phyloP scores from a whole-genome alignment of 2,329 filamentous ascomycete species.

The Paraconiothyrium sp. region DNA sequence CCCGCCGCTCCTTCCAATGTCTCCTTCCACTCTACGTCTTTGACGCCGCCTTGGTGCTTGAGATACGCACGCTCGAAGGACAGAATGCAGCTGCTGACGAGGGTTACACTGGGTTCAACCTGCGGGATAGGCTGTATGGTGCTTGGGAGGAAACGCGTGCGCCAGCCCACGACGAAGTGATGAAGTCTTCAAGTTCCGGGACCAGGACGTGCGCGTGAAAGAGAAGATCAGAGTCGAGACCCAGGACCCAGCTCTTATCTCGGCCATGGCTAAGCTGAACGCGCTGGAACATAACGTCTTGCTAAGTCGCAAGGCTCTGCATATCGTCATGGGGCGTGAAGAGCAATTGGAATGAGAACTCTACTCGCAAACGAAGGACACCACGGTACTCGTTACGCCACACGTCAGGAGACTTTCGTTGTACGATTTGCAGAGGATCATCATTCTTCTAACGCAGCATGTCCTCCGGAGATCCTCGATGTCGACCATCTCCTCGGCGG shows the following conservation, averaged over 20 bases:
- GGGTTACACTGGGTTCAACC: constrained; percentile 57
- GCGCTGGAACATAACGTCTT: constrained; percentile 78
- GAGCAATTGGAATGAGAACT: constrained; percentile 40
- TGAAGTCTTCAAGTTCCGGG: constrained; percentile 73
- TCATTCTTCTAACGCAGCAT: not conserved
- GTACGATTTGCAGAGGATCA: too few species aligned
- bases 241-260: constrained; percentile 86
- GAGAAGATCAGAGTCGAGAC: constrained; percentile 92
- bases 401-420: too few species aligned
- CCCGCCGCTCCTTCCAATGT: constrained; percentile 70
- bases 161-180: constrained; percentile 71
- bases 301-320: constrained; percentile 75
- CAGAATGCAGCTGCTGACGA: constrained; percentile 40
- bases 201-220: constrained; percentile 80
- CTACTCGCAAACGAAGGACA: too few species aligned
- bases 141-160: constrained; percentile 55
- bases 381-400: too few species aligned
- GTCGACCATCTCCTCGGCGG: constrained; percentile 11
- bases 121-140: constrained; percentile 64
- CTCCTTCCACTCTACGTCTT: constrained; percentile 72
- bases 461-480: not conserved
- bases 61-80: constrained; percentile 76
- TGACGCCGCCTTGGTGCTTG: constrained; percentile 65
- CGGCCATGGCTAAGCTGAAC: constrained; percentile 81
- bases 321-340: constrained; percentile 78